phyloP scores from a whole-genome alignment of 441 rosid species.

The Dalechampia spathulata region DNA sequence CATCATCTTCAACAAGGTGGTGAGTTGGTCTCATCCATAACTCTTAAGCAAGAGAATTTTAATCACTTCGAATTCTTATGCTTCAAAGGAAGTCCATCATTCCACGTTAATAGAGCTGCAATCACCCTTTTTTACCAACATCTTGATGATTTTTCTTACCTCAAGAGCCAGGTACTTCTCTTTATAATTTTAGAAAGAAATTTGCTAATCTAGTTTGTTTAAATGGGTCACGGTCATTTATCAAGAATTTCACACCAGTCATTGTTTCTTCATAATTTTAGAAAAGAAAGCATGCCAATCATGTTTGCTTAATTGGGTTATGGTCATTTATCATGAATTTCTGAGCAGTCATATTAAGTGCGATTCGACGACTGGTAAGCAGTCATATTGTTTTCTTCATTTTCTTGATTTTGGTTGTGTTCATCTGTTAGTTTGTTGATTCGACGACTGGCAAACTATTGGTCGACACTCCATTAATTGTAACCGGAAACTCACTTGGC shows the following conservation, averaged over 20 bases:
- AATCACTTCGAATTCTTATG: constrained; percentile 35
- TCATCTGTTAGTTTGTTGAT: constrained; percentile 8
- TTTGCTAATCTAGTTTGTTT: too few relatives aligned
- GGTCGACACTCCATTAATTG: constrained; percentile 25
- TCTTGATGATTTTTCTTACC: constrained; percentile 17
- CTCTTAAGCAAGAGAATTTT: constrained; percentile 8
- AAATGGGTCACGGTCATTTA: too few relatives aligned
- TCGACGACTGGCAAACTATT: background rate
- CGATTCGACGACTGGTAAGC: too few relatives aligned
- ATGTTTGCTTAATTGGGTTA: background rate
- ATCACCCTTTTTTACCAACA: constrained; percentile 26
- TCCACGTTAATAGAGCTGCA: constrained; percentile 35
- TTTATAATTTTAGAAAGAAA: background rate
- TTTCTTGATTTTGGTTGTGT: background rate
- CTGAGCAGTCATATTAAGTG: too few relatives aligned
- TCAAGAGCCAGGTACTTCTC: constrained; percentile 36
- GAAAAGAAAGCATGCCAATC: background rate
- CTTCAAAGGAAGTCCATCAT: constrained; percentile 26
- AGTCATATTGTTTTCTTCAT: too few relatives aligned
- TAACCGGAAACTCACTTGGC: constrained; percentile 69
- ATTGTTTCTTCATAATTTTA: too few relatives aligned
- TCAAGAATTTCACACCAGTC: too few relatives aligned
- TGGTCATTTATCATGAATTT: too few relatives aligned
- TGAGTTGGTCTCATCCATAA: constrained; percentile 28
- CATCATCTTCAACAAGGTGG: constrained; percentile 14